phyloP scores from a whole-genome alignment of 495 filamentous ascomycete genomes.

The Daldinia vernicosa region DNA sequence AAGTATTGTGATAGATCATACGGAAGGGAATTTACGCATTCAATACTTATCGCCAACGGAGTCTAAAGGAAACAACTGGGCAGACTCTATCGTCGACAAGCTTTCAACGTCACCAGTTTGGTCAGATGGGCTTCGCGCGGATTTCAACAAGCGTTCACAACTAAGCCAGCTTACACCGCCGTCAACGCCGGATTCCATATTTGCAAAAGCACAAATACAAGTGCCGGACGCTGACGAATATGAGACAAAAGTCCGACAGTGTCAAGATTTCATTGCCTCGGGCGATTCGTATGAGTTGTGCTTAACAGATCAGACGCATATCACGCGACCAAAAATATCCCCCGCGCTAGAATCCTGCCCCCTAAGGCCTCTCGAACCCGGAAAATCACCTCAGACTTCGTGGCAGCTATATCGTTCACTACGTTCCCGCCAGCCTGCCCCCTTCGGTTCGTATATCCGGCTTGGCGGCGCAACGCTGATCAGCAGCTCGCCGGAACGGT shows the following conservation, averaged over 20 bases:
- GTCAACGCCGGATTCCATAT: slow-evolving; percentile 33
- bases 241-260: slow-evolving; percentile 69
- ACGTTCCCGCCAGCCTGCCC: slow-evolving; percentile 78
- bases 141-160: slow-evolving; percentile 35
- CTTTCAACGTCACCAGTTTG: slow-evolving; percentile 45
- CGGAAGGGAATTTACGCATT: slow-evolving; percentile 65
- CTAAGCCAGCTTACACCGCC: slow-evolving; percentile 41
- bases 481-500: slow-evolving; percentile 90
- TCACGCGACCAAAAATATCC: slow-evolving; percentile 55
- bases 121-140: slow-evolving; percentile 38
- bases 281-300: slow-evolving; percentile 96
- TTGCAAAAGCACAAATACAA: slow-evolving; percentile 30
- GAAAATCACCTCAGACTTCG: slow-evolving; percentile 42
- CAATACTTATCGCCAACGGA: slow-evolving; percentile 63
- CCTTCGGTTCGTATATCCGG: slow-evolving; percentile 84
- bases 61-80: slow-evolving; percentile 50
- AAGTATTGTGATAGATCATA: slow-evolving; percentile 83
- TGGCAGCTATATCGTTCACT: slow-evolving; percentile 81
- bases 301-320: slow-evolving; percentile 76
- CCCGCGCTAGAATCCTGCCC: slow-evolving; percentile 16
- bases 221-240: slow-evolving; percentile 67
- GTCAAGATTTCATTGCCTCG: slow-evolving; percentile 73
- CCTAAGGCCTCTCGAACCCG: slow-evolving; percentile 26
- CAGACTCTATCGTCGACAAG: slow-evolving; percentile 42
- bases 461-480: slow-evolving; percentile 75